These are phyloP conservation scores for Pseudoscleropodium purum DNA, from an alignment of 225 moss, liverwort and hornwort species.

Conservation along the genomic window DNA sequence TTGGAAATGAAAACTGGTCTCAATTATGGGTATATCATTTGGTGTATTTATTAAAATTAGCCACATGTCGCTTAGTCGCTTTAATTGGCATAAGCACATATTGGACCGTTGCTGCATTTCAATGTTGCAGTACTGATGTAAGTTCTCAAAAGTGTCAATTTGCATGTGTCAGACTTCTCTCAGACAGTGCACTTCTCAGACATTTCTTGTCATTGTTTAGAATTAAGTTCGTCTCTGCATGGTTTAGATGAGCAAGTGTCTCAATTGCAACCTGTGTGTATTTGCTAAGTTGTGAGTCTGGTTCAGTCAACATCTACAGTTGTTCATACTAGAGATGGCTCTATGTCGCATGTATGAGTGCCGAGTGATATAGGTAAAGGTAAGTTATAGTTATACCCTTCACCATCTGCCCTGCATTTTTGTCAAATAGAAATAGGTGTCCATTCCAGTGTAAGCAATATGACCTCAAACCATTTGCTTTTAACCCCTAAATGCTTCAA, in stretches of 20 bases:
- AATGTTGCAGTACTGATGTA: background rate
- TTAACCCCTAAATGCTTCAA: too few species aligned
- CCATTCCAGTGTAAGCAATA: background rate
- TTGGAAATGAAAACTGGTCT: conserved; percentile 17
- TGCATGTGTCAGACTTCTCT: background rate
- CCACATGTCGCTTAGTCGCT: background rate
- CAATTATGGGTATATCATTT: background rate
- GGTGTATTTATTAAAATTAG: background rate
- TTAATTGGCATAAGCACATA: background rate
- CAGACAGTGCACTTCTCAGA: background rate
- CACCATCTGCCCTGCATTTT: rapidly evolving
- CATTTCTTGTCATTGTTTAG: background rate
- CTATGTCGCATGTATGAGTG: too few species aligned
- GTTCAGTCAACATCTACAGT: background rate
- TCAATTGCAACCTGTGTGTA: background rate
- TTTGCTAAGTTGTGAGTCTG: background rate
- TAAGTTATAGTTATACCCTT: too few species aligned
- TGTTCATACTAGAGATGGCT: background rate
- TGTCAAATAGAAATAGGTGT: background rate
- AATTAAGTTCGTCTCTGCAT: background rate
- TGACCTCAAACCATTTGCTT: background rate
- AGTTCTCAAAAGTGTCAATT: background rate
- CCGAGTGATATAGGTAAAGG: background rate
- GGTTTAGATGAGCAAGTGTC: background rate
- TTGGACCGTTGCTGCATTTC: background rate